Evolutionary conservation across 257 asterid genomes (phyloP), one percentile per base, ranked within the genome.

Genomic region (Striga asiatica): DNA sequence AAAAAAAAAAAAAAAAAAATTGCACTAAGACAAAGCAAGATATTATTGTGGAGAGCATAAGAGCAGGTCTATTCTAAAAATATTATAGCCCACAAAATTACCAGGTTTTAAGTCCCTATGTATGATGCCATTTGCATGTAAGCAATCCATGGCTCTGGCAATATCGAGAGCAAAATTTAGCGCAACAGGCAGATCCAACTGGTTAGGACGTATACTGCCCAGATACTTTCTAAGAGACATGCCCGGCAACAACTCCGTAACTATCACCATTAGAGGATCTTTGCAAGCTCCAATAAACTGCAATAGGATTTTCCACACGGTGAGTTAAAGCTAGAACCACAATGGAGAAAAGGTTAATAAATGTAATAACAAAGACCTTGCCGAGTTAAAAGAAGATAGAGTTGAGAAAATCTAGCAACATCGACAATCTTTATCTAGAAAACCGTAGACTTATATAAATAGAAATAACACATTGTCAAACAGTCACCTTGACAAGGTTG

Each of bases 221-320:
- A 89, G 77, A 75, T 83, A 80, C 73, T 86, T 89, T 53, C 96
- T 78, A 42, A 89, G 94, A 35, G 98, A 89, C 98, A 83, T 85
- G 66, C 96, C 98, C 12, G 85, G 94, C 72, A 89, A 74, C 57
- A 89, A 81, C 79, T 89, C 98, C 2, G 96, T 76, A 16, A 89
- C 98, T 69, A 89, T 78, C 73, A 86, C 98, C 98, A 89, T 86
- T 62, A 89, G 66, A 68, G 98, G 98, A 74, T 89, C 98, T 59
- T 89, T 89, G 70, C 98, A 89, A 55, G 98, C 98, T 62, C 98
- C 98, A 70, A 89, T 83, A 66, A 89, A 89, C 96, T 89, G 93
- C 81, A 72, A 19, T 60, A 8, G n/a, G 19, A 58, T 2, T 56
- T 34, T 13, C 18, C 27, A 22, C 28, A 13, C 1, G 2, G 10